Evolutionary conservation across 139 green algal genomes (phyloP).

Genomic region (Edaphochlamys debaryana): DNA sequence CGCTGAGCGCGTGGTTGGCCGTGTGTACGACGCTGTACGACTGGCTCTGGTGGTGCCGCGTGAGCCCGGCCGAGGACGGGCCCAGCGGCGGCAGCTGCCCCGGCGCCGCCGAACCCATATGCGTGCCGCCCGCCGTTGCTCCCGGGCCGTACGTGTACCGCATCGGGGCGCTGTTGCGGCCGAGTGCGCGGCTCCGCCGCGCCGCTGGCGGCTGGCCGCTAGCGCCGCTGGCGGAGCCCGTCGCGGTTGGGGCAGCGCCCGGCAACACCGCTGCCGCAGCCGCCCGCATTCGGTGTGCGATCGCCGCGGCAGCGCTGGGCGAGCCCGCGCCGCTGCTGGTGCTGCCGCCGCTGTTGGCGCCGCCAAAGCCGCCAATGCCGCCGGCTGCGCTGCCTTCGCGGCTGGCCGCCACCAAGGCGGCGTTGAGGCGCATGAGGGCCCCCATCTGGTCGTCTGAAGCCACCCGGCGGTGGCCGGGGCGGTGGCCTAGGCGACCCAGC

Average conservation of each 20-base stretch:
- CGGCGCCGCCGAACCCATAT: no score
- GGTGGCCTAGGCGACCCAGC: neutral
- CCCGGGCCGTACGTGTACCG: conserved; percentile 27
- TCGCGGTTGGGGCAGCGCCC: no score
- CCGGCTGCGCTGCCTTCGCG: neutral
- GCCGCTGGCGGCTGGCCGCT: neutral
- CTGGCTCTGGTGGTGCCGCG: no score
- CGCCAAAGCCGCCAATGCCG: neutral
- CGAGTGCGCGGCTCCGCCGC: conserved; percentile 4
- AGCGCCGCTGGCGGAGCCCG: no score
- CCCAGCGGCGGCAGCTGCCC: no score
- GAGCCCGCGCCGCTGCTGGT: neutral
- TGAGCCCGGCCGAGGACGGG: no score
- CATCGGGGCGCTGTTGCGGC: conserved; percentile 36
- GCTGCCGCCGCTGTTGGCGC: neutral
- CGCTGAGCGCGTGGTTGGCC: no score
- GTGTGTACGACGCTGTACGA: no score
- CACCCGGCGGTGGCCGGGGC: conserved; percentile 21
- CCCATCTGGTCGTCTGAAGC: conserved; percentile 10
- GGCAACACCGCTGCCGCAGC: no score
- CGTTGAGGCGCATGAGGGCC: neutral
- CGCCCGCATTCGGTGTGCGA: no score
- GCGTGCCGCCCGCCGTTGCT: no score
- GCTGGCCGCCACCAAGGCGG: neutral
- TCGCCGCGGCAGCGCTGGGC: neutral